Conservation (phyloP, 768 basidiomycete genomes). For the Psilocybe cyanescens region DNA sequence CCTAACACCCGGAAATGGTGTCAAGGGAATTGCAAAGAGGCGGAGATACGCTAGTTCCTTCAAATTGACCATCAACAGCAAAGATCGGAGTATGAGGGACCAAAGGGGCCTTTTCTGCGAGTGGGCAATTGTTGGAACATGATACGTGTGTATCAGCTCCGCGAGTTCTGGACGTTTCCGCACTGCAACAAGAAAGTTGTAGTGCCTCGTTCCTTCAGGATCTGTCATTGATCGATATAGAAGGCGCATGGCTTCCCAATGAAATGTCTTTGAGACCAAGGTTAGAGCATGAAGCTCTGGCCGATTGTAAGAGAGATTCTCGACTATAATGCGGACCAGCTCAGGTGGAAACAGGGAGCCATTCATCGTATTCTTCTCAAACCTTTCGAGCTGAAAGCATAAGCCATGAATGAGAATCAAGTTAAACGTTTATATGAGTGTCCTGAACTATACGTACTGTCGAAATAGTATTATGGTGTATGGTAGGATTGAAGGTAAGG, state of each 20-base stretch:
- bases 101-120: background rate
- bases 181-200: background rate
- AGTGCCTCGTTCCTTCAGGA: background rate
- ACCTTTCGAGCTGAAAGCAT: too few relatives aligned
- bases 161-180: background rate
- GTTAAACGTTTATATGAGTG: too few relatives aligned
- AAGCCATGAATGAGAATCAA: too few relatives aligned
- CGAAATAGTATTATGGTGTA: too few relatives aligned
- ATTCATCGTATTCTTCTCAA: background rate
- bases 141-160: background rate
- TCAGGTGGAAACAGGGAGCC: background rate
- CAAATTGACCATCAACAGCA: constrained; percentile 2
- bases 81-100: background rate
- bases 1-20: background rate
- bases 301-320: background rate
- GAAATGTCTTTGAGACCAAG: background rate
- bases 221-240: background rate
- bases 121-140: background rate
- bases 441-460: too few relatives aligned
- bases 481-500: too few relatives aligned
- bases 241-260: background rate
- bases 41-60: background rate
- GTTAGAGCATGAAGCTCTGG: background rate
- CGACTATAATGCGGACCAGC: background rate
- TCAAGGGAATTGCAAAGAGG: too few relatives aligned